Percentiles rank a stretch among this genome's conserved stretches.
phyloP scores from a whole-genome alignment of 164 flowering plant genomes.

The Umbellularia californica region DNA sequence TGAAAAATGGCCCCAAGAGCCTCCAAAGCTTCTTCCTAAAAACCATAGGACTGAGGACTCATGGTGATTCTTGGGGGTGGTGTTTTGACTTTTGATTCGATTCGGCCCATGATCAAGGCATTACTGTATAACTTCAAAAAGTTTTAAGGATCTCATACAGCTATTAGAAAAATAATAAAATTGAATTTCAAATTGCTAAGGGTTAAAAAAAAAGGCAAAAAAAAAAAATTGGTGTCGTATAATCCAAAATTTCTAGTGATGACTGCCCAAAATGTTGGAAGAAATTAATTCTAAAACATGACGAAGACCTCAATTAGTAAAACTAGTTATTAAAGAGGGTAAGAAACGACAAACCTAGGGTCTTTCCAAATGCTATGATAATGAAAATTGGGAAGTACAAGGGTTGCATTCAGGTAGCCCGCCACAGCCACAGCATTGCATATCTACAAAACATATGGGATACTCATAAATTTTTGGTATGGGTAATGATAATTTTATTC shows the following conservation, averaged over 20 bases:
- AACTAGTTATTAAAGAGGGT: neutral
- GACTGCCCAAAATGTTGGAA: neutral
- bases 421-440: conserved; percentile 99
- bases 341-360: conserved; percentile 54
- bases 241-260: neutral
- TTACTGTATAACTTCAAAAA: too few relatives aligned
- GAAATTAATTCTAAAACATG: neutral
- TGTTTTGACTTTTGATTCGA: too few relatives aligned
- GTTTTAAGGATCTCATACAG: too few relatives aligned
- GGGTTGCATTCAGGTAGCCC: conserved; percentile 93
- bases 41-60: too few relatives aligned
- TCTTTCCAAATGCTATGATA: conserved; percentile 97
- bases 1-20: too few relatives aligned
- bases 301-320: neutral
- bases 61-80: too few relatives aligned
- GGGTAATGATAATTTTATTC: neutral
- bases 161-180: too few relatives aligned
- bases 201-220: too few relatives aligned
- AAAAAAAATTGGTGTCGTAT: too few relatives aligned
- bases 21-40: too few relatives aligned
- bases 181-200: too few relatives aligned
- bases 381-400: conserved; percentile 87
- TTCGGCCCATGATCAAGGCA: too few relatives aligned
- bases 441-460: conserved; percentile 47
- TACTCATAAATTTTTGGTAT: conserved; percentile 8